Evolutionary conservation across 2,329 filamentous ascomycete genomes (phyloP), one percentile per base, ranked within the genome.

Genomic region (Xylaria sp.): DNA sequence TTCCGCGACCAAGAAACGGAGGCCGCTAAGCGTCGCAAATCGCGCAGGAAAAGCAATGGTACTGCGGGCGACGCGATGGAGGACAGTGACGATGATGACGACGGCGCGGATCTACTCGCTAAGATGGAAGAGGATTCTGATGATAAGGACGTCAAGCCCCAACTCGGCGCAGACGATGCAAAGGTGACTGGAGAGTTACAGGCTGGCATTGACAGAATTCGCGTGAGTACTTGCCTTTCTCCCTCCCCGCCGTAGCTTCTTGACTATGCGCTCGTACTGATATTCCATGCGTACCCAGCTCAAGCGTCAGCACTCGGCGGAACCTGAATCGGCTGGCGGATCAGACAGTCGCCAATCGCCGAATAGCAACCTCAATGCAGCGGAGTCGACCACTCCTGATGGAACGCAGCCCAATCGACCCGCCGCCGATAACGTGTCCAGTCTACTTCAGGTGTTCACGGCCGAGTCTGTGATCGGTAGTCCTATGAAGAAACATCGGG

Each of bases 191-290:
- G 87, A 54, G 90, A 93, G 73, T 79, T 94, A 57, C 87, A 88
- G 48, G 90, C 92, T 63, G 89, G 90, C 52, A 89, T 94, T 54
- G 84, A 90, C 68, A 87, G 91, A 67, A 93, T 94, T 73, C 89
- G 87, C 75, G 90, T 91, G 80, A 70, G 83, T 74, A 10, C 6
- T 39, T 19, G 39, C 23, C 5, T 23, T 16, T 10, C 37, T 42
- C 37, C 23, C 13, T 19, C 16, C 5, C 47, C 16, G 9, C 6
- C n/a, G 1, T 19, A n/a, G 9, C 16, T 2, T 42, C 6, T 56
- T 18, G 11, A 13, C 13, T 18, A 10, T 19, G 16, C 55, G 50
- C 66, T 8, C 39, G 19, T 58, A 44, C 59, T 76, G 62, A 76
- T 62, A 4, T 4, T n/a, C 10, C 18, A 49, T 48, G 30, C 44